Evolutionary conservation across 331 rosid genomes (phyloP), one percentile per base, ranked within the genome.

Genomic region (Cydonia oblonga): DNA sequence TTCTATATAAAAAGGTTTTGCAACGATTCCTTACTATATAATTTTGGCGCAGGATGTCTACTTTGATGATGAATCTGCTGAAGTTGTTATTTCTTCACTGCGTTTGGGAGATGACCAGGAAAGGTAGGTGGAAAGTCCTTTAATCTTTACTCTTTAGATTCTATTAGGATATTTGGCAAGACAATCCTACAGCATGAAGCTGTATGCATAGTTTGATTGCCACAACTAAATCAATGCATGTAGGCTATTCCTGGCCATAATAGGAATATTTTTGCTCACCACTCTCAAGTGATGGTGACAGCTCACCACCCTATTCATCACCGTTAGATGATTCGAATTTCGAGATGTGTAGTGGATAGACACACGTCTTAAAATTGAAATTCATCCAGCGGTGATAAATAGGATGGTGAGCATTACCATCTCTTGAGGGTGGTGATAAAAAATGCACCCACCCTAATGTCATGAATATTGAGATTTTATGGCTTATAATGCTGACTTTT

Each of bases 11-110:
- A 35, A 35, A 35, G 40, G 40, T 38, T 38, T 38, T 10, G 4
- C 46, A 40, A 40, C 15, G 4, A 40, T 40, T 40, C 2, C 46
- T 40, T 40, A 40, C 15, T 10, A 40, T 10, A 40, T 40, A 40
- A 10, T 40, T 40, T 40, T 40, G 46, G 16, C 4, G 83, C 90
- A 95, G 99, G 99, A 95, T 81, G 93, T 91, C 53, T 91, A 89
- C 81, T 95, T 95, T 72, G 99, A 95, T 81, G 99, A 95, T 84
- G 99, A 91, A 84, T 95, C 99, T 80, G 99, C 99, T 23, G 99
- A 95, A 84, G 97, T 95, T 65, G 99, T 91, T 58, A 89, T 91
- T 64, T 91, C 99, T 75, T 95, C 99, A 59, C 80, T 95, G 82
- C 97, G 96, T 64, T 74, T 91, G 81, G 97, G 97, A 68, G 99